Percentiles rank a stretch among this genome's conserved stretches.
These are phyloP conservation scores for Podospora sp. DNA, from an alignment of 495 filamentous ascomycete genomes.

Conservation along the genomic window DNA sequence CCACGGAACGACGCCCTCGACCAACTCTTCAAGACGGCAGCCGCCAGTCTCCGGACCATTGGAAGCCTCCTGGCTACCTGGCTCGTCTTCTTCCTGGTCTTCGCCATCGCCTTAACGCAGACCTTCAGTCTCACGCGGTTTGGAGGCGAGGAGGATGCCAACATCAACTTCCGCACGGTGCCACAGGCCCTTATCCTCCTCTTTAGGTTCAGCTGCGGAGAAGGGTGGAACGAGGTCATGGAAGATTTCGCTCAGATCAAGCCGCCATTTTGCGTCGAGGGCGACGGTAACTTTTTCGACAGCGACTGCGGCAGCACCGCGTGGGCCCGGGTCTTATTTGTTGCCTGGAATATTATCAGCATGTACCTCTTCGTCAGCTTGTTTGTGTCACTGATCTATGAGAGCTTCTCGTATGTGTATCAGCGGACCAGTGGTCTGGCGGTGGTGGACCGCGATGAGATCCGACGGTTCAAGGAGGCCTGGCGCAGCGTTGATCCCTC, in stretches of 20 bases:
- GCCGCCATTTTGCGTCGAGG: constrained; percentile 73
- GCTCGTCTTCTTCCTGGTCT: constrained; percentile 95
- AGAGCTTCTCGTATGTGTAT: constrained; percentile 99
- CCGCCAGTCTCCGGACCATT: constrained; percentile 89
- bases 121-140: constrained; percentile 95
- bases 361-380: constrained; percentile 99
- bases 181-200: constrained; percentile 92
- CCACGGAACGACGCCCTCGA: constrained; percentile 96
- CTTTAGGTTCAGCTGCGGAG: constrained; percentile 88
- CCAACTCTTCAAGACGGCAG: constrained; percentile 98
- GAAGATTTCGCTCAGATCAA: constrained; percentile 85
- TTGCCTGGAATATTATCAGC: constrained; percentile 98
- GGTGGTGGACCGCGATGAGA: constrained; percentile 84
- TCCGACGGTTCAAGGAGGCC: constrained; percentile 95
- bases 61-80: constrained; percentile 93
- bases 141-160: constrained; percentile 67
- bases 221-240: constrained; percentile 97
- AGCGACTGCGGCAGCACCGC: constrained; percentile 88
- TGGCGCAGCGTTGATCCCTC: constrained; percentile 94
- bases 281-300: constrained; percentile 67
- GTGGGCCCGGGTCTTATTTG: constrained; percentile 88
- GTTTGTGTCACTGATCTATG: constrained; percentile 98
- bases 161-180: constrained; percentile 91
- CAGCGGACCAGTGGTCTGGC: constrained; percentile 88
- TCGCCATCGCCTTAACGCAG: constrained; percentile 94